Percentiles rank a stretch among this genome's conserved stretches.
phyloP scores from a whole-genome alignment of 2,329 filamentous ascomycete genomes.

The Monosporascus cannonballus region DNA sequence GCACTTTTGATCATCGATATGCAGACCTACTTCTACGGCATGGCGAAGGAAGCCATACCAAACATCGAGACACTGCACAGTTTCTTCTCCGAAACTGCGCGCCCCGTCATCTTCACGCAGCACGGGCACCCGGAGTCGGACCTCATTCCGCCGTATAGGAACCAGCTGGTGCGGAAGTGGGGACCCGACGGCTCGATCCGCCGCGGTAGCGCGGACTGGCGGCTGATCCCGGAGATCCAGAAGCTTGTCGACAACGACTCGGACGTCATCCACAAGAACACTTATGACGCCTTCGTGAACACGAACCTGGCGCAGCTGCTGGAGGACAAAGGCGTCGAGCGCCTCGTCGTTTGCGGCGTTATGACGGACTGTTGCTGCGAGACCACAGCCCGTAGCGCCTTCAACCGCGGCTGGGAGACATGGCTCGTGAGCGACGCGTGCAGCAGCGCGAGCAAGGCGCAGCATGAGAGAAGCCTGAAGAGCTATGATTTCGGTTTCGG shows the following conservation, averaged over 20 bases:
- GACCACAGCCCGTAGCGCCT: slow-evolving; percentile 30
- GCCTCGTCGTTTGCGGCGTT: slow-evolving; percentile 32
- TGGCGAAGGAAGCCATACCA: slow-evolving; percentile 26
- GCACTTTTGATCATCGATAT: slow-evolving; percentile 35
- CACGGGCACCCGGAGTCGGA: slow-evolving; percentile 30
- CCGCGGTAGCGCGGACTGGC: slow-evolving; percentile 23
- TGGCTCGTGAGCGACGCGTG: slow-evolving; percentile 33
- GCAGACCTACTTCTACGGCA: slow-evolving; percentile 30
- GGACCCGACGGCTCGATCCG: slow-evolving; percentile 26
- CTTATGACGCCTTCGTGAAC: slow-evolving; percentile 34
- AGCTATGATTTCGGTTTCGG: slow-evolving; percentile 30
- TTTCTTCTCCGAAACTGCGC: slow-evolving; percentile 7
- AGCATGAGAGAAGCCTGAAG: slow-evolving; percentile 26
- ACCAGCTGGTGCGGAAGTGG: slow-evolving; percentile 34
- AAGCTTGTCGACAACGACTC: slow-evolving; percentile 2
- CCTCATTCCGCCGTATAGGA: slow-evolving; percentile 24
- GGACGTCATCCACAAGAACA: slow-evolving; percentile 26
- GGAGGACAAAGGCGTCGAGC: slow-evolving; percentile 18
- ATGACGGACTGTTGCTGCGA: slow-evolving; percentile 38
- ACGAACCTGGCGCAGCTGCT: slow-evolving; percentile 24
- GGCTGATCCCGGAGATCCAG: slow-evolving; percentile 22
- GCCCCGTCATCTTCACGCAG: slow-evolving; percentile 32
- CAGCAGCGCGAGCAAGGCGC: slow-evolving; percentile 26
- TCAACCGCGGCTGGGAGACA: slow-evolving; percentile 34
- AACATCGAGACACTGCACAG: slow-evolving; percentile 26